Percentiles rank a stretch among this genome's conserved stretches.
Conservation (phyloP, 164 flowering plant genomes). For the Vitis cinerea region DNA sequence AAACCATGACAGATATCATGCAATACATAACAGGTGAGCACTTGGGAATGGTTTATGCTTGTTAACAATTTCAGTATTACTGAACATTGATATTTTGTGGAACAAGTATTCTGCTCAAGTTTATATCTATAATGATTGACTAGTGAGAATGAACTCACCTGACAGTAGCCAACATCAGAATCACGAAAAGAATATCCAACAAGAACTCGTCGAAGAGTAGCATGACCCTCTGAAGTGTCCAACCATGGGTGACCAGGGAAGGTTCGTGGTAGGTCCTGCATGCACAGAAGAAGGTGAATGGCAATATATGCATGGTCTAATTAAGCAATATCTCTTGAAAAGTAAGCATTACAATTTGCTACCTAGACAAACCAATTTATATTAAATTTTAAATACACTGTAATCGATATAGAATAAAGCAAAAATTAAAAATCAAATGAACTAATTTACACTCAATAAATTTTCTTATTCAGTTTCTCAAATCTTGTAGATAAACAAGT, state of each 20-base stretch:
- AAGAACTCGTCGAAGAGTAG: constrained; percentile 90
- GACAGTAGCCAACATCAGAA: constrained; percentile 97
- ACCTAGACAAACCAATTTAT: neutral
- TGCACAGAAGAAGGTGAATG: neutral
- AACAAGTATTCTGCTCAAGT: no score
- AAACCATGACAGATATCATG: no score
- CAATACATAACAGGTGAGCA: no score
- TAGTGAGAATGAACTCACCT: constrained; percentile 41
- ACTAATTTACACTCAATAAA: neutral
- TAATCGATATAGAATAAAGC: neutral
- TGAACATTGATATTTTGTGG: no score
- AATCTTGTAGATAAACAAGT: neutral
- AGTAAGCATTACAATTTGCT: neutral
- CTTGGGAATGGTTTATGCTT: no score
- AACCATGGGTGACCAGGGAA: constrained; percentile 99
- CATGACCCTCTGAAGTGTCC: constrained; percentile 92
- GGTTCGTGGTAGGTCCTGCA: constrained; percentile 90
- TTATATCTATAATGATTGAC: no score
- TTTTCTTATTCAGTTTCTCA: neutral
- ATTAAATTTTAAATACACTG: neutral
- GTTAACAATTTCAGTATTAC: no score
- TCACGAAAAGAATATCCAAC: constrained; percentile 94
- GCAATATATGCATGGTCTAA: neutral
- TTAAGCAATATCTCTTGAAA: neutral
- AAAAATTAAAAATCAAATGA: neutral